Base-by-base conservation (phyloP, 371 early-diverging fungal species). In the Mortierella sp. region DNA sequence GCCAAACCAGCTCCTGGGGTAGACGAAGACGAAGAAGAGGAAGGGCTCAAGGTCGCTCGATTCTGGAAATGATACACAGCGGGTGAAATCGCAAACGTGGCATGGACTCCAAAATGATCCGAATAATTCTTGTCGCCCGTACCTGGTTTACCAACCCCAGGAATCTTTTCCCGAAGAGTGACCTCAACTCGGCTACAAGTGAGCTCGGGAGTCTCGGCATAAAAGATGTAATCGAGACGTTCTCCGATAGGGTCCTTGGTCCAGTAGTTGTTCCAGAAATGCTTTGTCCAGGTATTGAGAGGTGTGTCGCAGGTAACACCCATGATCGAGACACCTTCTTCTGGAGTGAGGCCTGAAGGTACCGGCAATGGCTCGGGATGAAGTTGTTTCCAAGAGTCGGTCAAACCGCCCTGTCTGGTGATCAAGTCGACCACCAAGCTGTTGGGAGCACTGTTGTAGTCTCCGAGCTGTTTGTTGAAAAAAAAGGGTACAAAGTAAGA, bases 231-330 rank as follows among this genome's bases (percentile, higher is more conserved):
- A 9, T 37, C 37, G 7, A 88, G 56, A 2, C 89, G 83, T 44
- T 88, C 85, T 5, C 90, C 90, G 19, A 53, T 74, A 47, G 62
- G 57, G 26, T 67, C 74, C 50, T 63, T 68, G 19, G 65, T 66
- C 23, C 53, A 69, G 43, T 69, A 77, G 68, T 72, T 84, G 79
- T 29, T 67, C 66, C 53, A 77, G 47, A 79, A 58, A 16, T 75
- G 72, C 56, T 86, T 84, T 6, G 86, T 68, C 89, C 90, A 89
- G 5, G 85, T 75, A 57, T 90, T 87, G 12, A 84, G 29, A 0
- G 91, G 87, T 1, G 89, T 87, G 62, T 89, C 84, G 64, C 89
- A 88, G 14, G 91, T 90, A 45, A 86, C 82, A 21, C 91, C 91
- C 80, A 64, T 74, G 60, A 57, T 79, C 44, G 47, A 12, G 12